Percentiles rank a stretch among this genome's conserved stretches.
Conservation (phyloP, 371 early-diverging fungal species). For the Mucor ambiguus region DNA sequence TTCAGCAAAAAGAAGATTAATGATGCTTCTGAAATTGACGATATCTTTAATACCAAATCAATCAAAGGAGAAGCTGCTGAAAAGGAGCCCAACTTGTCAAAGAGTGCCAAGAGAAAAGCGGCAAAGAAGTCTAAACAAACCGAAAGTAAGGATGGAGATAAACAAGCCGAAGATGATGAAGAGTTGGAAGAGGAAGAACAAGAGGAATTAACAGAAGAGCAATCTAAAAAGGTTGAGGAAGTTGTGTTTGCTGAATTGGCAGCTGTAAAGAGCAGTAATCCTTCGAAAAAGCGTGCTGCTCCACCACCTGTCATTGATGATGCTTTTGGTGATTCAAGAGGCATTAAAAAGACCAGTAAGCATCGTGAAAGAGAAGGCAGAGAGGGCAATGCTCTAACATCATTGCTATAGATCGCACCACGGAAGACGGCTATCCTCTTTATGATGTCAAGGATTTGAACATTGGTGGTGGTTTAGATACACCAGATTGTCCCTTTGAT, state of each 20-base stretch:
- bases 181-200: constrained; percentile 21
- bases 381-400: neutral
- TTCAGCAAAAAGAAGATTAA: constrained; percentile 14
- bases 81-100: constrained; percentile 16
- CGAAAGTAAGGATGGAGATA: neutral
- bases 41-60: constrained; percentile 43
- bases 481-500: constrained; percentile 54
- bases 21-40: constrained; percentile 48
- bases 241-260: constrained; percentile 52
- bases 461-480: constrained; percentile 45
- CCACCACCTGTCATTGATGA: constrained; percentile 27
- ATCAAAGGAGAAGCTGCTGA: constrained; percentile 11
- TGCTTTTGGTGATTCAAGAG: constrained; percentile 50
- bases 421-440: constrained; percentile 56
- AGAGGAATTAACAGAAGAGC: constrained; percentile 22
- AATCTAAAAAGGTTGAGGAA: constrained; percentile 36
- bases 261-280: constrained; percentile 39
- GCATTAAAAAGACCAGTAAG: constrained; percentile 49
- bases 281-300: constrained; percentile 25
- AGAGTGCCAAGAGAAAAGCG: constrained; percentile 22
- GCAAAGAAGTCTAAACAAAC: constrained; percentile 17
- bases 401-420: constrained; percentile 39
- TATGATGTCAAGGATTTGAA: constrained; percentile 55
- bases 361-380: neutral
- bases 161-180: constrained; percentile 17